These are phyloP conservation scores for Oryza rufipogon DNA, from an alignment of 176 grass and related monocot species.

Conservation along the genomic window DNA sequence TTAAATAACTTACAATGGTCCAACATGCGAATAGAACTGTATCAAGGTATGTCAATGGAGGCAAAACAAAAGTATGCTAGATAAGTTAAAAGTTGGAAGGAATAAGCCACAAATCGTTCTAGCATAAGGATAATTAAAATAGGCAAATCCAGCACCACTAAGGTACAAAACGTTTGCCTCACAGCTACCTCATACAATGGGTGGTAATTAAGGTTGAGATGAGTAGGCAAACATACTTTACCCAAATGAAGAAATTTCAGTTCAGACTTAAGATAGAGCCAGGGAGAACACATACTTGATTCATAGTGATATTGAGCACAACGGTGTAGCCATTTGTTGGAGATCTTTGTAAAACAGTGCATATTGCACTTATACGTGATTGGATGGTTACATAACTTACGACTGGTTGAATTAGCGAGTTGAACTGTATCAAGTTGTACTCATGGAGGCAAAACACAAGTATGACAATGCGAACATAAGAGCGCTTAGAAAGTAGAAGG, in stretches of 20 bases:
- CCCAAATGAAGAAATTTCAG: background rate
- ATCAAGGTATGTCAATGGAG: background rate
- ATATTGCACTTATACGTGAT: background rate
- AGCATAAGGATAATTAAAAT: background rate
- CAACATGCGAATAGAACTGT: background rate
- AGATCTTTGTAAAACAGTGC: background rate
- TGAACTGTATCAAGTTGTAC: background rate
- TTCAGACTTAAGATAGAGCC: background rate
- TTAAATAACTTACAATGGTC: background rate
- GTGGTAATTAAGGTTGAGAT: too few relatives aligned
- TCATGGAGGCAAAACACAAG: background rate
- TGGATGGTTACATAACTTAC: background rate
- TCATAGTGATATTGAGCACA: background rate
- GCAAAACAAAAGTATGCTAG: background rate
- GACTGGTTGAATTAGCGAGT: background rate
- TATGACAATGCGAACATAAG: background rate
- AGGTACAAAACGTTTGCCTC: background rate
- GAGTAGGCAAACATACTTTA: background rate
- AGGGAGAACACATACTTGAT: conserved; percentile 1
- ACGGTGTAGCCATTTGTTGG: background rate
- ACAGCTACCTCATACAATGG: background rate
- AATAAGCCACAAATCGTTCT: too few relatives aligned
- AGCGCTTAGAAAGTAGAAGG: too few relatives aligned
- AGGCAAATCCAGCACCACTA: background rate
- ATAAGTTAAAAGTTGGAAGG: too few relatives aligned